Percentiles rank a stretch among this genome's conserved stretches.
Conservation (phyloP, 1,139 yeast species). For the Blastobotrys buckinghamii region DNA sequence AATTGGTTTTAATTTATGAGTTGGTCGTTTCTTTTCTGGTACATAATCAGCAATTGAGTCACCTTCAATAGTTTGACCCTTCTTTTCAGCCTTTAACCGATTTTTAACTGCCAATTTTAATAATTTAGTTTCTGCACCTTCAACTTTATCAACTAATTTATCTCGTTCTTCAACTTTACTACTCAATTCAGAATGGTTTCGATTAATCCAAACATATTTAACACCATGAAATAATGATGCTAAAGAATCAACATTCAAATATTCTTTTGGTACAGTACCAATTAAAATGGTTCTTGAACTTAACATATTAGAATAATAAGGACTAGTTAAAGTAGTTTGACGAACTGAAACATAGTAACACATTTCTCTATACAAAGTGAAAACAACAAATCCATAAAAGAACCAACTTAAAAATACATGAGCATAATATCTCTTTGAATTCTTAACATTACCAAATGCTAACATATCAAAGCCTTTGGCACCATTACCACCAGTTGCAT, state of each 20-base stretch:
- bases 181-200: slow-evolving; percentile 57
- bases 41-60: slow-evolving; percentile 58
- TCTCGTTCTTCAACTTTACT: slow-evolving; percentile 57
- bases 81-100: slow-evolving; percentile 48
- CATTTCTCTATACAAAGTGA: slow-evolving; percentile 74
- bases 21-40: slow-evolving; percentile 72
- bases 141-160: slow-evolving; percentile 56
- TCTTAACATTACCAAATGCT: slow-evolving; percentile 68
- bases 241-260: slow-evolving; percentile 54
- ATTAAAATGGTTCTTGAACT: slow-evolving; percentile 76
- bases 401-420: slow-evolving; percentile 80
- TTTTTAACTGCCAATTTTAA: slow-evolving; percentile 56
- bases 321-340: slow-evolving; percentile 75
- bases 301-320: slow-evolving; percentile 64
- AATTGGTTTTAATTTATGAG: slow-evolving; percentile 54
- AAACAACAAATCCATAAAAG: slow-evolving; percentile 64
- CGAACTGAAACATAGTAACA: slow-evolving; percentile 73
- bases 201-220: slow-evolving; percentile 65
- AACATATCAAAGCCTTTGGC: slow-evolving; percentile 66
- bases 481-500: slow-evolving; percentile 70
- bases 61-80: slow-evolving; percentile 37
- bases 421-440: slow-evolving; percentile 69
- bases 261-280: slow-evolving; percentile 70
- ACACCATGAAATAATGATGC: slow-evolving; percentile 63
- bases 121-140: slow-evolving; percentile 59